Conservation (phyloP, 2,329 filamentous ascomycete genomes). For the Calonectria henricotiae region DNA sequence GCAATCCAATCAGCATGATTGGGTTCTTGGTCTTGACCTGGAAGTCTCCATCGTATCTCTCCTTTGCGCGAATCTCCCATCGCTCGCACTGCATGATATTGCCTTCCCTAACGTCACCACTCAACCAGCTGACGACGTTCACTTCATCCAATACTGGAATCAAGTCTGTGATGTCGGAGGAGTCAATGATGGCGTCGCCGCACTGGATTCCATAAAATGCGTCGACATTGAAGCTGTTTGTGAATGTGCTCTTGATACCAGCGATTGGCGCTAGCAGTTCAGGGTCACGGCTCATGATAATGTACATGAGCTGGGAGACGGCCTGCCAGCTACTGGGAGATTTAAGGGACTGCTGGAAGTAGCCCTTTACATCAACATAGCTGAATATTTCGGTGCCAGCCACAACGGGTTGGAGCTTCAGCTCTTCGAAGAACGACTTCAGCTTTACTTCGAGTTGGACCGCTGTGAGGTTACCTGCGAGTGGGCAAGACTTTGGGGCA, state of each 20-base stretch:
- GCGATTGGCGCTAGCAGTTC: neutral
- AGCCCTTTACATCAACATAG: slow-evolving; percentile 14
- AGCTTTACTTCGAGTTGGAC: neutral
- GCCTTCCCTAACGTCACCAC: neutral
- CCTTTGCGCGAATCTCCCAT: slow-evolving; percentile 16
- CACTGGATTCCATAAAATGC: slow-evolving; percentile 12
- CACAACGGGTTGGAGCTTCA: neutral
- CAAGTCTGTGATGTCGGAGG: slow-evolving; percentile 6
- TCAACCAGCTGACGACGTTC: slow-evolving; percentile 9
- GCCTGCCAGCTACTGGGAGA: slow-evolving; percentile 16
- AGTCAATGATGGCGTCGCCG: neutral
- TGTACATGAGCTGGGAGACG: slow-evolving; percentile 3
- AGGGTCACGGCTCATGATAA: slow-evolving; percentile 6
- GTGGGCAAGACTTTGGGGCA: neutral
- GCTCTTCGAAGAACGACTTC: neutral
- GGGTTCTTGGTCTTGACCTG: slow-evolving; percentile 18
- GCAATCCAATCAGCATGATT: slow-evolving; percentile 19
- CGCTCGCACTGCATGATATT: slow-evolving; percentile 16
- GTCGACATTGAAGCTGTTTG: slow-evolving; percentile 3
- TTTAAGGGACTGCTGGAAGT: slow-evolving; percentile 19
- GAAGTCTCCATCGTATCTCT: slow-evolving; percentile 18
- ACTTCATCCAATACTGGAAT: slow-evolving; percentile 8
- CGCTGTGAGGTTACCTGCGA: slow-evolving; percentile 4
- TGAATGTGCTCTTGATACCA: neutral
- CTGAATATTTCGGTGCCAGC: neutral